Evolutionary conservation across 108 stramenopile genomes (phyloP).

Genomic region (Cyclostephanos tholiformis): DNA sequence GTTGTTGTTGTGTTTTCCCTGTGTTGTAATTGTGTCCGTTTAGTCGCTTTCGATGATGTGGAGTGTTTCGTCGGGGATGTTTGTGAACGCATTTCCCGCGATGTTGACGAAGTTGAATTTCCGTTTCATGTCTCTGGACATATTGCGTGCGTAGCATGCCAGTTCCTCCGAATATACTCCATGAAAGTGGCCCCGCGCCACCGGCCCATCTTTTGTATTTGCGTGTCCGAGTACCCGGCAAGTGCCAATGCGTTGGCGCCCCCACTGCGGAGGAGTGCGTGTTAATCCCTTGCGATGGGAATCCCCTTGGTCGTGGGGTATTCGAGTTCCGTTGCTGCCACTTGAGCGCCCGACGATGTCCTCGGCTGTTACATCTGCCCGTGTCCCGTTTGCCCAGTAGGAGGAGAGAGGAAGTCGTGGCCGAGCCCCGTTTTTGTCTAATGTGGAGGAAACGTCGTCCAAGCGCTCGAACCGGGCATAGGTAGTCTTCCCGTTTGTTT

Average conservation of each 20-base stretch:
- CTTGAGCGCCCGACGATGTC: conserved; percentile 7
- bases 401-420: neutral
- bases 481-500: conserved; percentile 12
- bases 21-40: too few species aligned
- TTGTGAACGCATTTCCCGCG: neutral
- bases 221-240: too few species aligned
- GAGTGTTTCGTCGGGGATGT: neutral
- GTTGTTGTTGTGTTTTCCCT: neutral
- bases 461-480: conserved; percentile 8
- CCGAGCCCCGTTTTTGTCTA: neutral
- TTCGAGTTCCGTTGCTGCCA: neutral
- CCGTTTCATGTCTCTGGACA: conserved; percentile 1
- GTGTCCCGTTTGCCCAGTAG: neutral
- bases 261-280: conserved; percentile 19
- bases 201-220: conserved; percentile 7
- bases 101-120: conserved; percentile 4
- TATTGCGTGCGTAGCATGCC: neutral
- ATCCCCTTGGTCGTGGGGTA: neutral
- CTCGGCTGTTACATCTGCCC: neutral
- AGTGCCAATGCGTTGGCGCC: neutral
- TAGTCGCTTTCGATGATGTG: too few species aligned
- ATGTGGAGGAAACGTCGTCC: neutral
- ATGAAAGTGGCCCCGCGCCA: conserved; percentile 3
- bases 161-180: conserved; percentile 1
- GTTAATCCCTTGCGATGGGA: neutral